These are phyloP conservation scores for Pseudotsuga menziesii DNA, from an alignment of 75 land plant genomes.

Conservation along the genomic window DNA sequence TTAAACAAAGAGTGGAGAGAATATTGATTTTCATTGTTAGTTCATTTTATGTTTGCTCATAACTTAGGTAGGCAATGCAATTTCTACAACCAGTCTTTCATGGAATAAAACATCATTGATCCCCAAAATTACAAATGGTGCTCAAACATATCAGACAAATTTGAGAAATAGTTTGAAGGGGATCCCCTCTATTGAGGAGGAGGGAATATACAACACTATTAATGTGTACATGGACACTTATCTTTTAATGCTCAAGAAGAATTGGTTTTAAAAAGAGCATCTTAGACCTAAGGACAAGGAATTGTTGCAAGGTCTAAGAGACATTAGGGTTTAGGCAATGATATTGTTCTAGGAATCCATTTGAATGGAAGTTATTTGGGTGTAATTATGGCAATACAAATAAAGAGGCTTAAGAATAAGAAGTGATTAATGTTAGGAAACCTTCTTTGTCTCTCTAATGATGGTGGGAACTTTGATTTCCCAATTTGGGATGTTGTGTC, in stretches of 20 bases:
- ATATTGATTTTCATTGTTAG: neutral
- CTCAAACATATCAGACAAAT: no score
- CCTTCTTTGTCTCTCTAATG: conserved; percentile 15
- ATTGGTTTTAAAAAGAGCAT: conserved; percentile 14
- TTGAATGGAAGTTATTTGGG: conserved; percentile 9
- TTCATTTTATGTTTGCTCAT: neutral
- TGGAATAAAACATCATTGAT: no score
- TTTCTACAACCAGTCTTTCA: neutral
- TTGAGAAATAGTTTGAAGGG: no score
- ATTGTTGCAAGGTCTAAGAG: neutral
- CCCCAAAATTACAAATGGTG: no score
- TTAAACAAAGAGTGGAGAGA: no score
- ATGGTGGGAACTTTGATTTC: conserved; percentile 14
- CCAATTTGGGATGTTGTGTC: conserved; percentile 17
- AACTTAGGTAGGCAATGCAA: conserved; percentile 1
- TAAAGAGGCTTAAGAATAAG: neutral
- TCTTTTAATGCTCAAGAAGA: conserved; percentile 6
- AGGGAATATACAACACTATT: no score
- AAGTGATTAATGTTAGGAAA: conserved; percentile 7
- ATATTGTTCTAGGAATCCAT: neutral
- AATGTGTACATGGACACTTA: no score
- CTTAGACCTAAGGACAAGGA: neutral
- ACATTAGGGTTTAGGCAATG: conserved; percentile 15
- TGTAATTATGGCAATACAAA: conserved; percentile 4
- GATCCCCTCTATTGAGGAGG: no score